Evolutionary conservation across 208 protist genomes (phyloP).

Genomic region (Leptomonas seymouri): DNA sequence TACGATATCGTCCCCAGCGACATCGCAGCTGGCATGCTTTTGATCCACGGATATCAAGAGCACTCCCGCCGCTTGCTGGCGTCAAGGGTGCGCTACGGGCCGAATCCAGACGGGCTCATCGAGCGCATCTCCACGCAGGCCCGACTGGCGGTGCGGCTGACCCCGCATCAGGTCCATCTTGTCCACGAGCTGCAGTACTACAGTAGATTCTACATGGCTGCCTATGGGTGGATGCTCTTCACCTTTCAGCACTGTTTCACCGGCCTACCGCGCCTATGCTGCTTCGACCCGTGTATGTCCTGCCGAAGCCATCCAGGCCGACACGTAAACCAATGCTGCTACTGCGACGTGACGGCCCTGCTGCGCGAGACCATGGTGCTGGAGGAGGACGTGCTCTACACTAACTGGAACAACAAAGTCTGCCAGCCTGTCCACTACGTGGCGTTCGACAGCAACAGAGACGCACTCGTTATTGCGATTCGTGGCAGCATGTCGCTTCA

Average conservation of each 20-base stretch:
- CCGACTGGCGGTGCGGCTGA: constrained; percentile 41
- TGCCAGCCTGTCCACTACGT: constrained; percentile 86
- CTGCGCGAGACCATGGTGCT: constrained; percentile 49
- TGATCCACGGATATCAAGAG: constrained; percentile 76
- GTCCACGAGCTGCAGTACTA: constrained; percentile 61
- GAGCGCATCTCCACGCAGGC: constrained; percentile 67
- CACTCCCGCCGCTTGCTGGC: constrained; percentile 34
- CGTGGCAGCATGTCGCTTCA: constrained; percentile 88
- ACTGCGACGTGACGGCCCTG: constrained; percentile 71
- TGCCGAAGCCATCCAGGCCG: constrained; percentile 48
- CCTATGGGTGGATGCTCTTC: constrained; percentile 82
- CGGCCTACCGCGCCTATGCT: constrained; percentile 58
- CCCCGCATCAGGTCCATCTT: constrained; percentile 32
- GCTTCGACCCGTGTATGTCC: constrained; percentile 70
- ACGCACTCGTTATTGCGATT: constrained; percentile 78
- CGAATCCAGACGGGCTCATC: constrained; percentile 27
- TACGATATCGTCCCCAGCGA: constrained; percentile 89
- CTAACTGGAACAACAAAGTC: constrained; percentile 67
- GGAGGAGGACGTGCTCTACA: constrained; percentile 75
- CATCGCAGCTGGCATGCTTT: constrained; percentile 79
- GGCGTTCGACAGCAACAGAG: constrained; percentile 53
- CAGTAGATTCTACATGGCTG: constrained; percentile 75
- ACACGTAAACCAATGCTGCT: constrained; percentile 55
- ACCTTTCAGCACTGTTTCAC: constrained; percentile 68
- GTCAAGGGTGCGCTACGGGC: constrained; percentile 36